These are phyloP conservation scores for Azolla pinnata DNA, from an alignment of 75 land plant genomes.

Conservation along the genomic window DNA sequence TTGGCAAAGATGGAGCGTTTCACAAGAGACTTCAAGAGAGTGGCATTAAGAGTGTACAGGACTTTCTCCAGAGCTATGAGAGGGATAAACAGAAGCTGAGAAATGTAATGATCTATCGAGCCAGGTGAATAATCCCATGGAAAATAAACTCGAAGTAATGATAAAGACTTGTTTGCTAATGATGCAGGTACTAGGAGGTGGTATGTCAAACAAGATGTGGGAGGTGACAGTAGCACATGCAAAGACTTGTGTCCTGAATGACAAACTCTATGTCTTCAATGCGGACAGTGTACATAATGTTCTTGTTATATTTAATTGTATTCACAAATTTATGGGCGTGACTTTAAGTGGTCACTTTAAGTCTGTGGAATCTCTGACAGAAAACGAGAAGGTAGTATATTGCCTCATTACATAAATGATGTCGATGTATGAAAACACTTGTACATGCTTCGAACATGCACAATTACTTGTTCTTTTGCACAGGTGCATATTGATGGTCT, in stretches of 20 bases:
- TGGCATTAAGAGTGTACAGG: slow-evolving; percentile 62
- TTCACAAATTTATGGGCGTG: slow-evolving; percentile 72
- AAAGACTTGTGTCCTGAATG: slow-evolving; percentile 82
- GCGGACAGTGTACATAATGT: slow-evolving; percentile 55
- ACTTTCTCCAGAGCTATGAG: slow-evolving; percentile 67
- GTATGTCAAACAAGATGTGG: slow-evolving; percentile 99
- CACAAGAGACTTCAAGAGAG: slow-evolving; percentile 67
- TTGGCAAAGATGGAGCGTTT: slow-evolving; percentile 94
- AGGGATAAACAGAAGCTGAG: slow-evolving; percentile 60
- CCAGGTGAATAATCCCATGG: too few species aligned
- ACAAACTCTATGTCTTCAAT: slow-evolving; percentile 74
- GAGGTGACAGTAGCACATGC: slow-evolving; percentile 87
- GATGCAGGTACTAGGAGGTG: slow-evolving; percentile 76
- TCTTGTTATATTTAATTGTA: slow-evolving; percentile 81
- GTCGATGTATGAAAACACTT: not conserved
- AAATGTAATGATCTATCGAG: slow-evolving; percentile 38
- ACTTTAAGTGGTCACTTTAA: slow-evolving; percentile 49
- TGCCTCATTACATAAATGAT: too few species aligned
- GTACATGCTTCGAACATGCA: not conserved
- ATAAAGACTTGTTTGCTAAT: slow-evolving; percentile 5
- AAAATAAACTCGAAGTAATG: not conserved
- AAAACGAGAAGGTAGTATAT: slow-evolving; percentile 64
- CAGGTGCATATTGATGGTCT: slow-evolving; percentile 71
- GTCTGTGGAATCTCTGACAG: slow-evolving; percentile 73
- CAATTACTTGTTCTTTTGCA: too few species aligned